Base-by-base conservation (phyloP, 2,329 filamentous ascomycete species). In the Kalmusia sp. region DNA sequence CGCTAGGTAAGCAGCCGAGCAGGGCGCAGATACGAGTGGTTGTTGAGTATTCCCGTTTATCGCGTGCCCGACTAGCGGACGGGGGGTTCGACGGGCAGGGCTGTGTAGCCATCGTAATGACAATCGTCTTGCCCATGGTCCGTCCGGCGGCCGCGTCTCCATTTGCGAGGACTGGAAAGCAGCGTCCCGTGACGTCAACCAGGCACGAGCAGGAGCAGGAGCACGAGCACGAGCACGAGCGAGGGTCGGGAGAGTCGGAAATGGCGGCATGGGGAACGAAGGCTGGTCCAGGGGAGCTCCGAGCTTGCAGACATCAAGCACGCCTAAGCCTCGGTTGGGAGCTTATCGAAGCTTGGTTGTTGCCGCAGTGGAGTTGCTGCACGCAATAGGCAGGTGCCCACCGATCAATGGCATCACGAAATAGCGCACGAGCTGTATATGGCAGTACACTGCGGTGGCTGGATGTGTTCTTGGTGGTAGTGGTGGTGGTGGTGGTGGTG, bases 251-350 rank as follows among this genome's bases (percentile, higher is more conserved):
- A 44, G 21, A 35, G n/a, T 24, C 15, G 17, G 30, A 22, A 47
- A 37, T 37, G 8, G 15, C 14, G 25, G 5, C 33, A 9, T 40
- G 12, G n/a, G n/a, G n/a, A n/a, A n/a, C n/a, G n/a, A n/a, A n/a
- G n/a, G n/a, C n/a, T n/a, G n/a, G n/a, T n/a, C 34, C 9, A 37
- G 34, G 6, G n/a, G 6, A 35, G 8, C 7, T 25, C 5, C 5
- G n/a, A 9, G 15, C 3, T 22, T 28, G 9, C 41, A 34, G 21
- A 25, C 28, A 22, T 41, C 38, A 28, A 28, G 38, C 41, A 28
- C 14, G 7, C 31, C 33, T 44, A 59, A 61, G 60, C 58, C 54
- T 61, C 55, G 58, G 54, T 28, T 49, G 37, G 28, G 47, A 44
- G 51, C 54, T 57, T 53, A 47, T 53, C 54, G 38, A 17, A 33